phyloP scores from a whole-genome alignment of 345 rosid genomes.

The Turnera subulata region DNA sequence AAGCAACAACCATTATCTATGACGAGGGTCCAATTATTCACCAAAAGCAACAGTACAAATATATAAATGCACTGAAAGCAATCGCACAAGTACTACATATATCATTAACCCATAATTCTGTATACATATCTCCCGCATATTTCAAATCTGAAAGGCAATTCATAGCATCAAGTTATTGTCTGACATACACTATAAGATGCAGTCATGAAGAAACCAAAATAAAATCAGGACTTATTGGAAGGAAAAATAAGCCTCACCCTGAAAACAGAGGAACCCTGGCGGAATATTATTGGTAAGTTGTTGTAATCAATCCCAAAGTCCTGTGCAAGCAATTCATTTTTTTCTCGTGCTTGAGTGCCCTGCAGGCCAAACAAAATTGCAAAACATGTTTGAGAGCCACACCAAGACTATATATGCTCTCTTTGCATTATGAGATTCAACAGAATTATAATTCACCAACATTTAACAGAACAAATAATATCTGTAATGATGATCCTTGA shows the following conservation, averaged over 20 bases:
- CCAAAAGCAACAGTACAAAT: too few relatives aligned
- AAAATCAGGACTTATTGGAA: not conserved
- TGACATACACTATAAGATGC: too few relatives aligned
- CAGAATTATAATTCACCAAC: not conserved
- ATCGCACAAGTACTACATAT: not conserved
- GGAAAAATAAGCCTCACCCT: slow-evolving; percentile 31
- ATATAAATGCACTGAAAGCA: too few relatives aligned
- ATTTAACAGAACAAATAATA: not conserved
- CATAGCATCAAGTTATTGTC: not conserved
- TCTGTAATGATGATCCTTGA: too few relatives aligned
- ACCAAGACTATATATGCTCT: not conserved
- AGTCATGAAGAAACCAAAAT: not conserved
- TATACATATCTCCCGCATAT: not conserved
- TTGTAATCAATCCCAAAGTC: slow-evolving; percentile 60
- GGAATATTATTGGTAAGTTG: slow-evolving; percentile 54
- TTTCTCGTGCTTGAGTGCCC: slow-evolving; percentile 85
- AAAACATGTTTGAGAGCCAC: not conserved
- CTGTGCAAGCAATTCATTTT: slow-evolving; percentile 59
- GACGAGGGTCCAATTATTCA: too few relatives aligned
- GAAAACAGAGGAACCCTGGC: slow-evolving; percentile 71
- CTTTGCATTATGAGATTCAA: not conserved
- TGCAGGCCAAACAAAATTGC: slow-evolving; percentile 16
- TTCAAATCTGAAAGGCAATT: not conserved
- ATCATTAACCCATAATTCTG: not conserved
- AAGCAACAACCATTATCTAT: too few relatives aligned